Evolutionary conservation across 106 monocot species (phyloP).

Genomic region (Acorus gramineus): DNA sequence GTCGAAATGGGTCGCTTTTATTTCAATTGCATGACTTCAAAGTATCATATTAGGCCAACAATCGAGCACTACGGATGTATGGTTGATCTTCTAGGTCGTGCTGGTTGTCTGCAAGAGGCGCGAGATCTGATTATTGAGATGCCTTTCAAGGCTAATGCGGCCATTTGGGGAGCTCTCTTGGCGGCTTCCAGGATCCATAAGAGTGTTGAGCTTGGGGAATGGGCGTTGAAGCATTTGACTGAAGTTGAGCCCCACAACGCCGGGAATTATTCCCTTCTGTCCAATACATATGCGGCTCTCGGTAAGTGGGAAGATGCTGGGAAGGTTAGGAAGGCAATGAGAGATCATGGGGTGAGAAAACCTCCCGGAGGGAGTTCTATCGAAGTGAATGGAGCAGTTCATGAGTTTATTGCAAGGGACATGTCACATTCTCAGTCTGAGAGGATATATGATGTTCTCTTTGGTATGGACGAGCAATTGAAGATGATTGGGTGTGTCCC

Average conservation of each 20-base stretch:
- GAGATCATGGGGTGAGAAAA: conserved; percentile 38
- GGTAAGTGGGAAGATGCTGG: conserved; percentile 43
- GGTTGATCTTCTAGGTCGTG: conserved; percentile 82
- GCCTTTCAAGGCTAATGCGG: conserved; percentile 60
- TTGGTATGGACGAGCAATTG: conserved; percentile 29
- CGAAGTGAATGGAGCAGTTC: conserved; percentile 46
- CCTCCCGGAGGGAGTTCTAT: conserved; percentile 59
- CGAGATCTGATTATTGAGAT: conserved; percentile 40
- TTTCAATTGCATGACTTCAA: conserved; percentile 39
- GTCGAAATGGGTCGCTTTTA: conserved; percentile 41
- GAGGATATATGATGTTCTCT: conserved; percentile 35
- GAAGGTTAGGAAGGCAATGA: conserved; percentile 61
- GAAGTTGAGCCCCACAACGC: conserved; percentile 68
- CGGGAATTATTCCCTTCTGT: conserved; percentile 65
- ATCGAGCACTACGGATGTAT: conserved; percentile 74
- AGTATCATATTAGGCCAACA: conserved; percentile 37
- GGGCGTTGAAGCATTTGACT: conserved; percentile 43
- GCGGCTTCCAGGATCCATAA: conserved; percentile 38
- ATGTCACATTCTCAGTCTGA: conserved; percentile 43
- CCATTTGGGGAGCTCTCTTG: conserved; percentile 82
- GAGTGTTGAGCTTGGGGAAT: conserved; percentile 51
- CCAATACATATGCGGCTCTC: conserved; percentile 55
- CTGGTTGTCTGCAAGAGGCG: conserved; percentile 59
- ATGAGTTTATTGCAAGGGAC: conserved; percentile 63
- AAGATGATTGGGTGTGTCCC: conserved; percentile 23